phyloP scores from a whole-genome alignment of 2,329 filamentous ascomycete species.

The Triangularia verruculosa region DNA sequence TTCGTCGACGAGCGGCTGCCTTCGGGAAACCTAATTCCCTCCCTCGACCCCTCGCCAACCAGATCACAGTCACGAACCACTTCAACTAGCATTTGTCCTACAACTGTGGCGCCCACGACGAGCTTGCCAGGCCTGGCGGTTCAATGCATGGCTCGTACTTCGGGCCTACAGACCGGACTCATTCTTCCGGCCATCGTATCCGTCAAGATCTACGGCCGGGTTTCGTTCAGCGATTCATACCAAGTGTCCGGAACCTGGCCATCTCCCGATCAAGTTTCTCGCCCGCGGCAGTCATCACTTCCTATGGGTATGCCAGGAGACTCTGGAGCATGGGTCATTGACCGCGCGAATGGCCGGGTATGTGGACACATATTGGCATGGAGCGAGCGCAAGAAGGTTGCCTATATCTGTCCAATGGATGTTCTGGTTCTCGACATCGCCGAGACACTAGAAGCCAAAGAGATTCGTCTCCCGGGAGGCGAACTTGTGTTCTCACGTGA shows the following conservation, averaged over 20 bases:
- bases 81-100: slow-evolving; percentile 44
- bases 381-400: slow-evolving; percentile 74
- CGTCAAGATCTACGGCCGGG: slow-evolving; percentile 83
- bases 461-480: slow-evolving; percentile 66
- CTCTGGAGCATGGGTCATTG: slow-evolving; percentile 89
- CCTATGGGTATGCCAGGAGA: slow-evolving; percentile 76
- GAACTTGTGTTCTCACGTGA: slow-evolving; percentile 17
- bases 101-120: slow-evolving; percentile 55
- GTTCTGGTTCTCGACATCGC: slow-evolving; percentile 82
- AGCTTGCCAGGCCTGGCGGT: slow-evolving; percentile 73
- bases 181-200: slow-evolving; percentile 76
- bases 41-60: slow-evolving; percentile 10
- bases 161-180: slow-evolving; percentile 73
- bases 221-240: slow-evolving; percentile 72
- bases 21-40: slow-evolving; percentile 66
- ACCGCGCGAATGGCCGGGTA: slow-evolving; percentile 71
- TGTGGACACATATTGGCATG: slow-evolving; percentile 90
- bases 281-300: slow-evolving; percentile 13
- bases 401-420: slow-evolving; percentile 96
- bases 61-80: slow-evolving; percentile 4
- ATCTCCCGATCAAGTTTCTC: neutral
- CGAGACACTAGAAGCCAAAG: slow-evolving; percentile 66
- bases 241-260: slow-evolving; percentile 34
- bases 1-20: slow-evolving; percentile 71
- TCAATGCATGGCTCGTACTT: slow-evolving; percentile 85